Conservation (phyloP, 805 yeast genomes). For the Cyberlindnera japonica region DNA sequence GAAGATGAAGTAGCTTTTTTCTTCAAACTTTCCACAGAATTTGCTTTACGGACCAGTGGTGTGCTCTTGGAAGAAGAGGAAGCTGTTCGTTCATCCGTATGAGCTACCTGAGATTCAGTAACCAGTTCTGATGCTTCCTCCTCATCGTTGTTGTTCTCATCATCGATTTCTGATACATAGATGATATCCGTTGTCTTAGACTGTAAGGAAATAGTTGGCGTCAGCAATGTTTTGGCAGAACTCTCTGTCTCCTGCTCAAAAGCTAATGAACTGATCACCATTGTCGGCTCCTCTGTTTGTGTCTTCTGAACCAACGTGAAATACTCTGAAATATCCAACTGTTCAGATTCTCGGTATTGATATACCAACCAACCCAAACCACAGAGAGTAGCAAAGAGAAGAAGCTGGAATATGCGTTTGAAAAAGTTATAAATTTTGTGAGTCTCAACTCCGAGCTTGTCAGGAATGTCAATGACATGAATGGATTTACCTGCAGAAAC, state of each 20-base stretch:
- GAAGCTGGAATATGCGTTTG: conserved; percentile 18
- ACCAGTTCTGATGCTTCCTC: no score
- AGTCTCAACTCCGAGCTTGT: conserved; percentile 33
- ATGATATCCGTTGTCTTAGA: background rate
- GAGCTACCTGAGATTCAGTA: no score
- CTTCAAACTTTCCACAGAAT: no score
- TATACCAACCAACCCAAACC: conserved; percentile 17
- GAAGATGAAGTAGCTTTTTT: background rate
- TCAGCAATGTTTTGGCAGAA: background rate
- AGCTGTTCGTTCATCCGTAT: no score
- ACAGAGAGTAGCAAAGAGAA: conserved; percentile 8
- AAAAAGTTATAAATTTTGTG: conserved; percentile 25
- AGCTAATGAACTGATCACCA: background rate
- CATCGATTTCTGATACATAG: background rate
- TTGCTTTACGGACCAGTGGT: no score
- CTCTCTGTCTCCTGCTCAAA: background rate
- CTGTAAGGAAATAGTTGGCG: background rate
- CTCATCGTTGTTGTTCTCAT: background rate
- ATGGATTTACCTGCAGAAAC: conserved; percentile 75
- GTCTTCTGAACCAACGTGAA: conserved; percentile 22
- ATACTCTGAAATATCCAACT: conserved; percentile 23
- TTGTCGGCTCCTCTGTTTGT: conserved; percentile 2
- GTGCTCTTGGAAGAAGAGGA: no score
- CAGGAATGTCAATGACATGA: conserved; percentile 59
- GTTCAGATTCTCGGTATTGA: conserved; percentile 9